Evolutionary conservation across 495 filamentous ascomycete species (phyloP), one percentile per base, ranked within the genome.

Genomic region (Saxophila tyrrhenica): DNA sequence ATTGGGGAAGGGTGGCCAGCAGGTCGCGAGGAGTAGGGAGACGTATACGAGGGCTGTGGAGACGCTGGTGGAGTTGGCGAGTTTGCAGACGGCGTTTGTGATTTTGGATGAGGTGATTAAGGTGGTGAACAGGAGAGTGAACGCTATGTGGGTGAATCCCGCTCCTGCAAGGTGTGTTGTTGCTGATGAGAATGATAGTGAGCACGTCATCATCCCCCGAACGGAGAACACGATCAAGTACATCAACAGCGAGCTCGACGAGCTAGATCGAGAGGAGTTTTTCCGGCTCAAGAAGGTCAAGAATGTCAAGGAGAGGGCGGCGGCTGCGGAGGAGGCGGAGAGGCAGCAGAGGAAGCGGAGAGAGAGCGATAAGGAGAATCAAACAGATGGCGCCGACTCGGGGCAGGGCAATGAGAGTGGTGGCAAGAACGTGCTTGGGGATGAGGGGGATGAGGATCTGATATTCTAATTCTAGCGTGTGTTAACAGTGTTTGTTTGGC

Each of bases 161-260:
- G 39, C 25, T 15, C 24, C 29, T 13, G 41, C 7, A 8, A 44
- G 15, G n/a, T 48, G 9, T 23, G 45, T 13, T n/a, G 7, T 13
- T 23, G 24, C 13, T 25, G 7, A 48, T 9, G 3, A 24, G 45
- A n/a, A 22, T 10, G 11, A 35, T 53, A 81, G 76, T 69, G 90
- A 94, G 71, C 89, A 98, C 71, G 94, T 99, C 52, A 97, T 99
- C 62, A 97, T 99, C 59, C 92, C 92, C 24, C 78, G 92, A 45
- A 99, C 92, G 19, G 91, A 97, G 66, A 99, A 97, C 61, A 99
- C 92, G 48, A 99, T 99, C 75, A 96, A 89, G 72, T 95, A 98
- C 66, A 99, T 99, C 78, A 99, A 95, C 72, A 94, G 89, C 10
- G 92, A 99, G 66, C 82, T 99, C 16, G 92, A 99, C 66, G 92